phyloP scores from a whole-genome alignment of 2,329 filamentous ascomycete species.

The Cladosporium sp. region DNA sequence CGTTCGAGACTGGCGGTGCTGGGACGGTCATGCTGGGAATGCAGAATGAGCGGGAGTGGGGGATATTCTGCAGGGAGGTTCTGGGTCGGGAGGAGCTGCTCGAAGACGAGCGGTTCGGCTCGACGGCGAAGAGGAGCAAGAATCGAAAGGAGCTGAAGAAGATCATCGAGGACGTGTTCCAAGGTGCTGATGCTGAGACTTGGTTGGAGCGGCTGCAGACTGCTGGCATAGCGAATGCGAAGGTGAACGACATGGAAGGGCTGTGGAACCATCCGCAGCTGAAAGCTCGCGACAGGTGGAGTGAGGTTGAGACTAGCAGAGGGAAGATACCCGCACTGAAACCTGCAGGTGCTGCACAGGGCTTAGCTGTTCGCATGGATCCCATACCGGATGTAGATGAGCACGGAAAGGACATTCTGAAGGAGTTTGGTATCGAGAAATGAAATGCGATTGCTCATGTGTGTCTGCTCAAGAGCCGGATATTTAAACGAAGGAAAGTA shows the following conservation, averaged over 20 bases:
- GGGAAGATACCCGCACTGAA: constrained; percentile 43
- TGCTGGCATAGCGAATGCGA: constrained; percentile 48
- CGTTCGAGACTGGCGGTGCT: constrained; percentile 43
- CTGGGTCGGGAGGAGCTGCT: constrained; percentile 37
- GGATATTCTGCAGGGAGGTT: constrained; percentile 41
- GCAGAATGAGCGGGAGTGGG: constrained; percentile 51
- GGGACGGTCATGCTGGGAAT: constrained; percentile 47
- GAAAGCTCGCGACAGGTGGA: constrained; percentile 43
- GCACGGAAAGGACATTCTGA: constrained; percentile 39
- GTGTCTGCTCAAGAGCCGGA: neutral
- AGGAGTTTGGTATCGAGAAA: constrained; percentile 7
- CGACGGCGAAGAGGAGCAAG: neutral
- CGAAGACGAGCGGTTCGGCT: constrained; percentile 32
- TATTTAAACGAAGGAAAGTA: neutral
- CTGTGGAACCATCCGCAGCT: constrained; percentile 49
- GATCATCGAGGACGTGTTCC: constrained; percentile 27
- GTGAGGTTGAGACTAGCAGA: constrained; percentile 40
- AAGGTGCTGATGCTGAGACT: constrained; percentile 34
- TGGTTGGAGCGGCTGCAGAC: constrained; percentile 38
- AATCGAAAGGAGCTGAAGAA: constrained; percentile 4
- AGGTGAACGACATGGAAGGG: constrained; percentile 47
- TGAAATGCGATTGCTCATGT: neutral
- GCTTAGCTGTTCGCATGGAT: constrained; percentile 33
- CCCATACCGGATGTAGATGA: constrained; percentile 45
- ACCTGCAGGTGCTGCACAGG: constrained; percentile 38